A percentile compares a stretch with the other conserved stretches of the same genome.
Evolutionary conservation across 2,329 filamentous ascomycete species (phyloP).

Genomic region (Magnaporthiopsis poae): DNA sequence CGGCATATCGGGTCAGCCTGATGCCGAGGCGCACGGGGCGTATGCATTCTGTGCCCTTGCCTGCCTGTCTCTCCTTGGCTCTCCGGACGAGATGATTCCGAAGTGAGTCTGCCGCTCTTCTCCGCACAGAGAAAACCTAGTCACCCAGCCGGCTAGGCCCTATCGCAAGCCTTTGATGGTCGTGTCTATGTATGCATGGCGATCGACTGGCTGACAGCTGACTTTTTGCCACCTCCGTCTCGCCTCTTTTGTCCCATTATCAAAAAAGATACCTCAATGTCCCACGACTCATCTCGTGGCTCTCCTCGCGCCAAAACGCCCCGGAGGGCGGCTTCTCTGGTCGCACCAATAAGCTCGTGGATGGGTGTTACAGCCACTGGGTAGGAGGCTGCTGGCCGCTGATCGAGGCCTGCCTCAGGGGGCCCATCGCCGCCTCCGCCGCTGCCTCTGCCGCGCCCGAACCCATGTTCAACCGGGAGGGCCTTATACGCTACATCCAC

Average conservation of each 20-base stretch:
- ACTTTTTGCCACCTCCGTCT: conserved; percentile 8
- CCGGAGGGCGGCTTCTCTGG: conserved; percentile 90
- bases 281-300: conserved; percentile 69
- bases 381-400: conserved; percentile 90
- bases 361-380: conserved; percentile 98
- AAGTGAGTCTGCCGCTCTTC: conserved; percentile 40
- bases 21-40: conserved; percentile 85
- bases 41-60: conserved; percentile 93
- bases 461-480: conserved; percentile 70
- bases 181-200: neutral
- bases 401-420: conserved; percentile 66
- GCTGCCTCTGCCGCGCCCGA: conserved; percentile 18
- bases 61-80: conserved; percentile 75
- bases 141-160: neutral
- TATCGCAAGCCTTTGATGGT: neutral
- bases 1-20: conserved; percentile 76
- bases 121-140: neutral
- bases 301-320: conserved; percentile 77
- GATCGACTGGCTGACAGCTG: neutral
- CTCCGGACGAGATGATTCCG: conserved; percentile 63
- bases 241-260: conserved; percentile 12
- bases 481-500: conserved; percentile 79
- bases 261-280: conserved; percentile 61
- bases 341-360: conserved; percentile 92
- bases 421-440: conserved; percentile 23